Base-by-base conservation (phyloP, 495 filamentous ascomycete genomes). In the Eremomyces bilateralis region DNA sequence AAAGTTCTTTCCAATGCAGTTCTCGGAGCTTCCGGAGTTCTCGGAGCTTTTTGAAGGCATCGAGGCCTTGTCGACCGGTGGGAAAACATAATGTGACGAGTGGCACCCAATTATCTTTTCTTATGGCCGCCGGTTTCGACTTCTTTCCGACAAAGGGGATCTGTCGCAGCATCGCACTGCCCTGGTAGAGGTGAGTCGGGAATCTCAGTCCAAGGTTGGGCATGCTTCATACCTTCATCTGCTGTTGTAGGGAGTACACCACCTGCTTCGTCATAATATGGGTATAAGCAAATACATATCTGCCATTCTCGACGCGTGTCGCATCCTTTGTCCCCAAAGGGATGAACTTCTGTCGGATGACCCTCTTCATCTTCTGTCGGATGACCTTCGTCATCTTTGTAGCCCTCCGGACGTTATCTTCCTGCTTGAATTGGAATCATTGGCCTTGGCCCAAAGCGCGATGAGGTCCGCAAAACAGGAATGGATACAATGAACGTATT, bases 111-210 rank as follows among this genome's bases (percentile, higher is more conserved):
- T 84, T 68, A 52, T 97, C 88, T 58, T 81, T 83, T 40, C 88
- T 81, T 29, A 95, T 55, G 33, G 65, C 60, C 35, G 69, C 51
- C 3, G 83, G 83, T 21, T 76, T 63, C 41, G 79, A 75, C 48
- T 97, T 88, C 58, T 92, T 92, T 61, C 84, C 88, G 33, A 81
- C 73, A 63, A 71, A 92, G 43, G 80, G 61, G 40, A 93, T 57
- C 55, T 97, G 88, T 32, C 62, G 59, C 36, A 90, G 54, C 38
- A 71, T 58, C 38, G 59, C 64, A 53, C 67, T 68, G 57, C 76
- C 64, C 76, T 80, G 33, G 29, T 15, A 11, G 17, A 35, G 22
- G 3, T 22, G 20, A 10, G 36, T 34, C 33, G 29, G 20, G 16
- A 11, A 15, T 31, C 25, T 30, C 28, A 35, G 34, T 31, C 33